Evolutionary conservation across 78 protist genomes (phyloP).

Genomic region (Dictyostelium intermedium): DNA sequence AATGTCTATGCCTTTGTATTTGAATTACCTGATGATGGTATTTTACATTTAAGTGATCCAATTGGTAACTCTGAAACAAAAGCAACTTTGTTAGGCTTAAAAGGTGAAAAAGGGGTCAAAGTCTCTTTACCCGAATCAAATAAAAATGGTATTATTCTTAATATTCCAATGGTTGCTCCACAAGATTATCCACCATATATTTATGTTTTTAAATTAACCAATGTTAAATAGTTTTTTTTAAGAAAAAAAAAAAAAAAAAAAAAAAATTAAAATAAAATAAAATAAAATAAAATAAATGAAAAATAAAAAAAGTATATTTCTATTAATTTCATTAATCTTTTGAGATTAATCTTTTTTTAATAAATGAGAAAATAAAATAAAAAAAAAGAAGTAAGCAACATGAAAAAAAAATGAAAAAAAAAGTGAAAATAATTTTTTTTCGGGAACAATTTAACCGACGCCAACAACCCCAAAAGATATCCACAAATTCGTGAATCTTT

Average conservation of each 20-base stretch:
- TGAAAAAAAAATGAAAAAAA: too few relatives aligned
- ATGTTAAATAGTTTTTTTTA: constrained; percentile 4
- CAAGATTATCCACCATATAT: constrained; percentile 14
- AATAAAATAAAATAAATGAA: too few relatives aligned
- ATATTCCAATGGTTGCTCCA: not conserved
- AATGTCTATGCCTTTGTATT: constrained; percentile 34
- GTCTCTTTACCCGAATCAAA: not conserved
- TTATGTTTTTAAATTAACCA: constrained; percentile 17
- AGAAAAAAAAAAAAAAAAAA: not conserved
- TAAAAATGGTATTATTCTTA: not conserved
- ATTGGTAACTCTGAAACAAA: not conserved
- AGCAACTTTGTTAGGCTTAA: constrained; percentile 3
- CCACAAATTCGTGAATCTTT: too few relatives aligned
- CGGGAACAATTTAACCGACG: too few relatives aligned
- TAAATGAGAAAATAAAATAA: too few relatives aligned
- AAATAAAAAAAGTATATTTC: too few relatives aligned
- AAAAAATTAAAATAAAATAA: not conserved
- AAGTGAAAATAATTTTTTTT: too few relatives aligned
- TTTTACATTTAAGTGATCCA: not conserved
- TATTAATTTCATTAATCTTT: too few relatives aligned
- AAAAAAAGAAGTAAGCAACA: too few relatives aligned
- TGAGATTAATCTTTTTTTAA: too few relatives aligned
- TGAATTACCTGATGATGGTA: constrained; percentile 1
- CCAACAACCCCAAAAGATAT: too few relatives aligned
- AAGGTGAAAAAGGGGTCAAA: not conserved